Evolutionary conservation across 306 rosid species (phyloP).

Genomic region (Begonia peltatifolia): DNA sequence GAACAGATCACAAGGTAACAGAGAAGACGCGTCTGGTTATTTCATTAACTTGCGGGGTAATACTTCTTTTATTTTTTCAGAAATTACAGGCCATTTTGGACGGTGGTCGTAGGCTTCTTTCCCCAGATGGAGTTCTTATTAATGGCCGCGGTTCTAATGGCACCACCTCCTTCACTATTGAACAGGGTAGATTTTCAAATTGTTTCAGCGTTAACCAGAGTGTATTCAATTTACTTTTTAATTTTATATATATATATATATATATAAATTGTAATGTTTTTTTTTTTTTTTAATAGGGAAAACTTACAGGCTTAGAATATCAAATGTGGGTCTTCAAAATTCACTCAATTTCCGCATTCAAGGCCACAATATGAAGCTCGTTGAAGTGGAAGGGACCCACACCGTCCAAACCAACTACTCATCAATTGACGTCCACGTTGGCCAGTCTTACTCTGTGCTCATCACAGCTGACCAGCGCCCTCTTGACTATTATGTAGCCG

Average conservation of each 20-base stretch:
- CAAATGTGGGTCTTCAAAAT: constrained; percentile 74
- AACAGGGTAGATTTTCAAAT: constrained; percentile 37
- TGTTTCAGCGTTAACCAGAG: not conserved
- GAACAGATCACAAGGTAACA: constrained; percentile 42
- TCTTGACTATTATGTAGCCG: constrained; percentile 51
- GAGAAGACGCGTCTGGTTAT: too few species aligned
- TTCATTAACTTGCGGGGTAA: not conserved
- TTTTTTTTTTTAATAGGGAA: constrained; percentile 31
- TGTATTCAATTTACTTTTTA: too few species aligned
- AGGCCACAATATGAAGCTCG: constrained; percentile 56
- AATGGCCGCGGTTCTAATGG: constrained; percentile 56
- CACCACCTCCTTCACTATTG: constrained; percentile 40
- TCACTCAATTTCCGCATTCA: constrained; percentile 75
- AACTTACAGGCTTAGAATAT: constrained; percentile 73
- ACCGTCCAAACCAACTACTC: constrained; percentile 59
- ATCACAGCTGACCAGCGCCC: constrained; percentile 73
- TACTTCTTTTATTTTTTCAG: constrained; percentile 19
- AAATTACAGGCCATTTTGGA: constrained; percentile 41
- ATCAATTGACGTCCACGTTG: constrained; percentile 74
- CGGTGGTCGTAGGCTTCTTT: constrained; percentile 60
- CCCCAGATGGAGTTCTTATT: constrained; percentile 51
- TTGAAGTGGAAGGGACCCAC: constrained; percentile 95
- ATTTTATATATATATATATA: too few species aligned
- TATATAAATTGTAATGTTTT: not conserved
- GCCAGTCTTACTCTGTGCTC: constrained; percentile 83